Evolutionary conservation across 2,329 filamentous ascomycete genomes (phyloP).

Genomic region (Diaporthe australafricana): DNA sequence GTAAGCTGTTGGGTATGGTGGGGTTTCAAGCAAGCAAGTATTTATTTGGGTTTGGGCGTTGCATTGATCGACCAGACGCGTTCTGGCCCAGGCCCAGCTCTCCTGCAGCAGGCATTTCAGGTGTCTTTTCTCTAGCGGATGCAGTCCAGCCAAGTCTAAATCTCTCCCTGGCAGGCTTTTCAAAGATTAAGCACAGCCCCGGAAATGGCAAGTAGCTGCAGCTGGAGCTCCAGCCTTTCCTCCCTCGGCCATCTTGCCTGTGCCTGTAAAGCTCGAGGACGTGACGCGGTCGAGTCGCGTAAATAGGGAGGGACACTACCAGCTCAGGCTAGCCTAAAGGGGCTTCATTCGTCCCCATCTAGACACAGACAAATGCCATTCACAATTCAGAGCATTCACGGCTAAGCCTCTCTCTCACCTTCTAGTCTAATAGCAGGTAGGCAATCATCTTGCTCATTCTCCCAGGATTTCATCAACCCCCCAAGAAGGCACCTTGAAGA

Average conservation of each 20-base stretch:
- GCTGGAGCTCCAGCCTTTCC: not conserved
- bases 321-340: constrained; percentile 10
- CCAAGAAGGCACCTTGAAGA: not conserved
- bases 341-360: not conserved
- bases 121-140: not conserved
- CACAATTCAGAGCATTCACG: not conserved
- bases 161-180: too few species aligned
- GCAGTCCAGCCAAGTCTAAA: not conserved
- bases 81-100: constrained; percentile 4
- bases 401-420: not conserved
- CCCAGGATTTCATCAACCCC: not conserved
- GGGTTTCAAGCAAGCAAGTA: constrained; percentile 30
- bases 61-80: constrained; percentile 27
- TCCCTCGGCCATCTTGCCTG: not conserved
- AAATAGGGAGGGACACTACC: constrained; percentile 13
- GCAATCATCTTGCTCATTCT: not conserved
- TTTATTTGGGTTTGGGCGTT: constrained; percentile 26
- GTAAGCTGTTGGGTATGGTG: constrained; percentile 33
- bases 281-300: constrained; percentile 32
- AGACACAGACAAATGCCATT: not conserved
- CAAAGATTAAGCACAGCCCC: not conserved
- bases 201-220: not conserved
- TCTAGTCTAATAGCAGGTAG: not conserved
- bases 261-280: constrained; percentile 9
- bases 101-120: not conserved